Evolutionary conservation across 148 eudicot species (phyloP), one percentile per base, ranked within the genome.

Genomic region (Cornus florida): DNA sequence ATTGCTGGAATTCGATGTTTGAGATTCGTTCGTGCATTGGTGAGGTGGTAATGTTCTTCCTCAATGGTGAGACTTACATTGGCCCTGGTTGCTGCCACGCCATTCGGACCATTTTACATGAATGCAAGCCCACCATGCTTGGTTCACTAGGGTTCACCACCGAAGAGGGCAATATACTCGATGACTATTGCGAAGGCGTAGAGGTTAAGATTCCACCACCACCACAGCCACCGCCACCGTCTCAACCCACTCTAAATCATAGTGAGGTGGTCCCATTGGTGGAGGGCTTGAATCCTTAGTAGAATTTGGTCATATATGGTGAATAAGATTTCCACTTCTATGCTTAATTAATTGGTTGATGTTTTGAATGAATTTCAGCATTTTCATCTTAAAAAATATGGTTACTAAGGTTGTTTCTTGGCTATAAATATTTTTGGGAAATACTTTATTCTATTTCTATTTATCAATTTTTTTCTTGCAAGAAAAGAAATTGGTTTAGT

Each of bases 91-190:
- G 73, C 10, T 70, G 73, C 31, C 53, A 41, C 1, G 73, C 73
- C 31, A 41, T 70, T 14, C 53, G 31, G 1, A 70, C 73, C 53
- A 41, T 70, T 10, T 1, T 70, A 1, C 24, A 70, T 10, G 53
- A 70, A 39, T 70, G 73, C 73, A 56, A 48, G 16, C 73, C 73
- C 5, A 5, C 56, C 56, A 69, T 69, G 71, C 71, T 69, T 35
- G 46, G 17, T 33, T 1, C 22, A 9, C 46, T 69, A 1, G 71
- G 71, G n/a, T 69, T 69, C 22, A 69, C 46, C 9, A 0, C 71
- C n/a, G 71, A 69, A 35, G 43, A 69, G 46, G 38, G 46, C 3
- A 10, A 69, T 17, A 19, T 33, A 17, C 71, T 69, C 2, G 71
- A 69, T 35, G 71, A 33, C 46, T 69, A 69, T 19, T 69, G 71